A percentile compares a stretch with the other conserved stretches of the same genome.
phyloP scores from a whole-genome alignment of 2,329 filamentous ascomycete genomes.

The Epichloe baconii region DNA sequence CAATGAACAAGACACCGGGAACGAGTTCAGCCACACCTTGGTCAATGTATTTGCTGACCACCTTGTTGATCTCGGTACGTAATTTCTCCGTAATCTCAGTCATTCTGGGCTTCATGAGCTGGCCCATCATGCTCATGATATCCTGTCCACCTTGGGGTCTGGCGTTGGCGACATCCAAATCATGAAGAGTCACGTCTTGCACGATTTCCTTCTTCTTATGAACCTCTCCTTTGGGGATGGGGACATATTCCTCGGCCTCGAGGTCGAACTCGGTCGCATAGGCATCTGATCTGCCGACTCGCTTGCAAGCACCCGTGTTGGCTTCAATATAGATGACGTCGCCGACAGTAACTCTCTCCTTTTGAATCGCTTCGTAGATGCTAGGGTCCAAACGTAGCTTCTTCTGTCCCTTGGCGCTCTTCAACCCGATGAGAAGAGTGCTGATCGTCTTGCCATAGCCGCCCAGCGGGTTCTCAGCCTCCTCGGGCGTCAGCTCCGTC shows the following conservation, averaged over 20 bases:
- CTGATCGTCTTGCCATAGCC: slow-evolving; percentile 97
- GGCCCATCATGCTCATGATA: slow-evolving; percentile 99
- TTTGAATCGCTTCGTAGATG: slow-evolving; percentile 98
- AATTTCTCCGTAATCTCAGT: slow-evolving; percentile 99
- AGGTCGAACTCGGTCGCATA: slow-evolving; percentile 98
- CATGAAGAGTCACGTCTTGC: slow-evolving; percentile 93
- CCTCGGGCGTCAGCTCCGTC: slow-evolving; percentile 91
- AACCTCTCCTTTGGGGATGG: slow-evolving; percentile 95
- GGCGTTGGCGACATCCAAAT: slow-evolving; percentile 90
- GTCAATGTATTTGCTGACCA: slow-evolving; percentile 97
- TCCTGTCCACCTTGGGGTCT: slow-evolving; percentile 94
- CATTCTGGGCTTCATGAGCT: slow-evolving; percentile 99
- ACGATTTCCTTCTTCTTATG: slow-evolving; percentile 99
- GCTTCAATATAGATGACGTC: slow-evolving; percentile 99
- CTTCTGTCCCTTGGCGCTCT: slow-evolving; percentile 94
- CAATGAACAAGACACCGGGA: slow-evolving; percentile 96
- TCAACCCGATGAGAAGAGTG: slow-evolving; percentile 84
- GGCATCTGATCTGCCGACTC: slow-evolving; percentile 88
- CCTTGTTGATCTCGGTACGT: slow-evolving; percentile 93
- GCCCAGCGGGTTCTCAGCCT: slow-evolving; percentile 93
- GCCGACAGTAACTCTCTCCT: slow-evolving; percentile 89
- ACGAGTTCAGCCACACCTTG: slow-evolving; percentile 95
- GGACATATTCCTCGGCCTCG: slow-evolving; percentile 97
- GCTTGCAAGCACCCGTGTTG: slow-evolving; percentile 95
- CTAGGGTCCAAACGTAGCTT: slow-evolving; percentile 93